Base-by-base conservation (phyloP, 768 basidiomycete genomes). In the Lepiota brunneoincarnata region DNA sequence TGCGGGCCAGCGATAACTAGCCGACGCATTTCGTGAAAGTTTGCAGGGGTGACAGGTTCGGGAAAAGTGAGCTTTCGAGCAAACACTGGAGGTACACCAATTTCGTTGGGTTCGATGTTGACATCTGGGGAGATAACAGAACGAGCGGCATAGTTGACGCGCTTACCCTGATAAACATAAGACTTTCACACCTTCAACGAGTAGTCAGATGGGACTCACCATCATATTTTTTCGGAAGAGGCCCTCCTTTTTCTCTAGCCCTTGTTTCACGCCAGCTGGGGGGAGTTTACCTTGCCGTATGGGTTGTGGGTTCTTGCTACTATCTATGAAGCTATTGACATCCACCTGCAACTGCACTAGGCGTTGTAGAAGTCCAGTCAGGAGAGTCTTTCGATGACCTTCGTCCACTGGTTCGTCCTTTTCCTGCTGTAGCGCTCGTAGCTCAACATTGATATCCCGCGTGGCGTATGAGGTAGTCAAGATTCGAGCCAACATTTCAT, bases 111-210 rank as follows among this genome's bases (percentile, higher is more conserved):
- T 70, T 99, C 97, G 60, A 99, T 98, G 70, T 98, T 98, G 63
- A 98, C 91, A 66, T 99, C 97, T 10, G 97, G 97, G 15, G 97
- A 99, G 60, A 99, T 99, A 65, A 99, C 97, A n/a, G 97, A 99
- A 58, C 97, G 94, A 18, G 97, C 97, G 38, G 97, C 95, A 68
- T 96, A 97, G 70, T 99, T 98, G 57, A 99, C 97, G 64, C 97
- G 94, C 77, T 99, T 99, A 9, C 97, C 97, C 95, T 98, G 47
- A 6, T 17, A 35, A 38, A 34, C 21, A 17, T 6, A 49, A 17
- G 4, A 17, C 6, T 47, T 24, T 15, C 26, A 53, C 14, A 44
- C 40, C 10, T 39, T 41, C 54, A 40, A 26, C 42, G 9, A 11
- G 44, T 31, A 37, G 48, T 51, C 20, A 44, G 24, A 51, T 24